A percentile compares a stretch with the other conserved stretches of the same genome.
Evolutionary conservation across 352 stramenopile species (phyloP).

Genomic region (Pythium folliculosum): DNA sequence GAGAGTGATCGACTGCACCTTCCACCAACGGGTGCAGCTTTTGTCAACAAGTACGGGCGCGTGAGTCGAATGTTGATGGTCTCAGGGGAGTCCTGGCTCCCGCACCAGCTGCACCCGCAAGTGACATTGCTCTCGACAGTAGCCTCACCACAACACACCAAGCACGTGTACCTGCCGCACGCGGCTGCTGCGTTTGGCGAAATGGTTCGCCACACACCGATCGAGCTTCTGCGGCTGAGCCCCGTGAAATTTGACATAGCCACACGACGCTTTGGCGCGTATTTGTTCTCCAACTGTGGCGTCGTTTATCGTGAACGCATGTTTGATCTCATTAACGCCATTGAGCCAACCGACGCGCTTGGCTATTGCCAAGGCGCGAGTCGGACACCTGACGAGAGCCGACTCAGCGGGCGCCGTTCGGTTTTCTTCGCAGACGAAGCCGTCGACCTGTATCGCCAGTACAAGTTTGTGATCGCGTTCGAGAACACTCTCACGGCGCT

Average conservation of each 20-base stretch:
- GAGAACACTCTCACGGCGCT: slow-evolving; percentile 38
- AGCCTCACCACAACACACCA: not conserved
- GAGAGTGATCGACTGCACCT: not conserved
- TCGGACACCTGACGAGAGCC: not conserved
- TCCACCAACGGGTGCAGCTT: not conserved
- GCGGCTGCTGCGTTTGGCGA: slow-evolving; percentile 48
- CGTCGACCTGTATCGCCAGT: slow-evolving; percentile 20
- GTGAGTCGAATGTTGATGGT: slow-evolving; percentile 14
- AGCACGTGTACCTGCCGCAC: slow-evolving; percentile 23
- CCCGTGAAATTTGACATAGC: not conserved
- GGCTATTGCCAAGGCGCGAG: slow-evolving; percentile 39
- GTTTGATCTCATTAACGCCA: slow-evolving; percentile 44
- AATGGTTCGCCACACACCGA: slow-evolving; percentile 28
- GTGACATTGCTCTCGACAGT: slow-evolving; percentile 15
- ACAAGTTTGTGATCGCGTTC: slow-evolving; percentile 68
- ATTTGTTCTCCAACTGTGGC: slow-evolving; percentile 51
- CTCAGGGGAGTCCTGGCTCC: slow-evolving; percentile 5
- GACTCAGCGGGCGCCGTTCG: not conserved
- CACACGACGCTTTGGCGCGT: slow-evolving; percentile 42
- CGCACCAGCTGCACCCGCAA: not conserved
- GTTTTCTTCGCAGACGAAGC: slow-evolving; percentile 19
- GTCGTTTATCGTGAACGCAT: slow-evolving; percentile 47
- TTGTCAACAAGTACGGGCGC: slow-evolving; percentile 5
- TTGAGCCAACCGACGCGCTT: slow-evolving; percentile 49
- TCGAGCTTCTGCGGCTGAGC: slow-evolving; percentile 25